Evolutionary conservation across 1,284 basidiomycete genomes (phyloP), one percentile per base, ranked within the genome.

Genomic region (Moniliophthora roreri): DNA sequence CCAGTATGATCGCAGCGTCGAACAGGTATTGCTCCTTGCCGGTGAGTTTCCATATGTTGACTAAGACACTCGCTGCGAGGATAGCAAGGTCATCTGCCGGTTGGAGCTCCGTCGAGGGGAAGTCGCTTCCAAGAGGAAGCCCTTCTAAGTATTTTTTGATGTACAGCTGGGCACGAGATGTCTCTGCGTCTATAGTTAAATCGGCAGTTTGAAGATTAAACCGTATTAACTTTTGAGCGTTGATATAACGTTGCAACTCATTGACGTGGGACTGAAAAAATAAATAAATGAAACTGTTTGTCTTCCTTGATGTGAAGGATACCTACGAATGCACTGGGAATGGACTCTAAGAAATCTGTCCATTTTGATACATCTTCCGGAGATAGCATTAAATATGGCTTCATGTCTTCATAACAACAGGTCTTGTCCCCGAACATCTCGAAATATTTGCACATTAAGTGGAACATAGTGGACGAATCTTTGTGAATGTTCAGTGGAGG

Each of bases 331-430:
- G 75, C 73, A 45, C 71, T 65, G 10, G 77, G 67, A 52, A 78
- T 67, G 37, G 67, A 66, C 51, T 79, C 69, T 18, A 90, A 70
- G 66, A 81, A 81, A n/a, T 75, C 63, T 18, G 74, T 78, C 82
- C 87, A 89, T 53, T 70, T 69, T 9, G 66, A 52, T 11, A 78
- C 65, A 10, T 78, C 76, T 2, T 78, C 74, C 41, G 69, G 74
- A 26, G 76, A 69, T 3, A 88, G 68, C 7, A 64, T 61, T 37
- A 83, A 67, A 63, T 88, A 93, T 4, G 83, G 82, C 58, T 78
- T 78, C 41, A 96, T 70, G 62, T 96, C 93, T 68, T 95, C 92
- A 58, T 85, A 91, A 66, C 91, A 93, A 66, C 89, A 92, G 4
- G 85, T 75, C 68, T 94, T 96, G 65, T 85, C 82, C 10, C 88